Evolutionary conservation across 2,329 filamentous ascomycete genomes (phyloP).

Genomic region (Neonectria neomacrospora): DNA sequence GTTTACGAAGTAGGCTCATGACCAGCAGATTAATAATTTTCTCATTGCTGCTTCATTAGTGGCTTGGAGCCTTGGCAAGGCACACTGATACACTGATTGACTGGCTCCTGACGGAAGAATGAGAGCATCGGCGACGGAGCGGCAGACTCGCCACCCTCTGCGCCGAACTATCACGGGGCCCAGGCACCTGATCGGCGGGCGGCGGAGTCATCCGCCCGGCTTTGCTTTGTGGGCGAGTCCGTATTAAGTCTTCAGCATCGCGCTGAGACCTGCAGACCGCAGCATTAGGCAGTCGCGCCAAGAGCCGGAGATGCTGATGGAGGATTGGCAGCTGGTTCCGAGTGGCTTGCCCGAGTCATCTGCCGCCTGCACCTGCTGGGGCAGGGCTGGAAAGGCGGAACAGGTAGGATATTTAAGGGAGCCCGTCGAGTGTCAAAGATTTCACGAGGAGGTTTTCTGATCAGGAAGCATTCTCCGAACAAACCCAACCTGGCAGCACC

Average conservation of each 20-base stretch:
- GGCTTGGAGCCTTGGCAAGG: not conserved
- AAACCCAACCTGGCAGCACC: not conserved
- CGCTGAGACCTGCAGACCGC: not conserved
- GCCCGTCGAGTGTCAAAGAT: not conserved
- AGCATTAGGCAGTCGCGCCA: not conserved
- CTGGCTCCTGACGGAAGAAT: constrained; percentile 9
- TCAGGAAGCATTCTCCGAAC: not conserved
- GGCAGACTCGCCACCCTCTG: constrained; percentile 35
- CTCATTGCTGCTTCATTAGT: not conserved
- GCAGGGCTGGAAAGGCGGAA: not conserved
- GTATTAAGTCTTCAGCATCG: not conserved
- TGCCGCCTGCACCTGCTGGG: constrained; percentile 5
- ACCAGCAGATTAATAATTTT: too few relatives aligned
- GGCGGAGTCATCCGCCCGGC: constrained; percentile 29
- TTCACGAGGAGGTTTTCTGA: not conserved
- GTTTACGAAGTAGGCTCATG: not conserved
- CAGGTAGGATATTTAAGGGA: not conserved
- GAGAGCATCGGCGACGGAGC: constrained; percentile 10
- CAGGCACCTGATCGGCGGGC: constrained; percentile 37
- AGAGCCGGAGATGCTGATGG: not conserved
- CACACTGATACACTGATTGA: not conserved
- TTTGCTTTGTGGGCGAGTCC: constrained; percentile 8
- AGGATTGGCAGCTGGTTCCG: not conserved
- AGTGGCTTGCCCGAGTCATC: not conserved
- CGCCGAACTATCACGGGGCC: constrained; percentile 26